phyloP scores from a whole-genome alignment of 2,329 filamentous ascomycete genomes.

The Aspergillus novoparasiticus region DNA sequence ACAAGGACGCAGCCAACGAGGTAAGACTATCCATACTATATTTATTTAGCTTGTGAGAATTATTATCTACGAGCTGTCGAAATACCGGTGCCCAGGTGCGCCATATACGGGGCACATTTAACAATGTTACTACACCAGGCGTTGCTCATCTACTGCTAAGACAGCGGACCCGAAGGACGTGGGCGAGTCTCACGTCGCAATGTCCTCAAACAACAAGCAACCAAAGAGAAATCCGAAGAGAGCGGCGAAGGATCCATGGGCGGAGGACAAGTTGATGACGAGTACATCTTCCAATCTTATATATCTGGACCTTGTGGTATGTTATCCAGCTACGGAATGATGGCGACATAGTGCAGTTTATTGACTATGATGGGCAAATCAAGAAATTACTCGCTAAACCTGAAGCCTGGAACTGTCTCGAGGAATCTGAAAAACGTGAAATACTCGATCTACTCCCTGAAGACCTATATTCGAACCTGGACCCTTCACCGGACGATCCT shows the following conservation, averaged over 20 bases:
- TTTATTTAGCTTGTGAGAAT: not conserved
- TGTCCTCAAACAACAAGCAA: slow-evolving; percentile 30
- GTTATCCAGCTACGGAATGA: slow-evolving; percentile 9
- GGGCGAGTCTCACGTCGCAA: slow-evolving; percentile 25
- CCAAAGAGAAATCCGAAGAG: slow-evolving; percentile 37
- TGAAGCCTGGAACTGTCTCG: slow-evolving; percentile 45
- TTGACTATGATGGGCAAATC: not conserved
- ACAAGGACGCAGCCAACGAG: slow-evolving; percentile 20
- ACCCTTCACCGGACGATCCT: slow-evolving; percentile 30
- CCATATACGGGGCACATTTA: slow-evolving; percentile 1
- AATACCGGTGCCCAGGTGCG: not conserved
- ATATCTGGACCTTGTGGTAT: slow-evolving; percentile 42
- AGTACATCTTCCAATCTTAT: slow-evolving; percentile 41
- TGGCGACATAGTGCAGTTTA: not conserved
- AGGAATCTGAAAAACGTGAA: slow-evolving; percentile 45
- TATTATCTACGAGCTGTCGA: not conserved
- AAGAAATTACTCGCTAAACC: slow-evolving; percentile 45
- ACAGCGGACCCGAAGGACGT: slow-evolving; percentile 29
- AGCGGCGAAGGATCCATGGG: slow-evolving; percentile 39
- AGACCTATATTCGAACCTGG: slow-evolving; percentile 41
- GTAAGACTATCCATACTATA: slow-evolving; percentile 17
- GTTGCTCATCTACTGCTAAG: slow-evolving; percentile 26
- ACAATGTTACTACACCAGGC: slow-evolving; percentile 26
- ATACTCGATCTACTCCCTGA: slow-evolving; percentile 44
- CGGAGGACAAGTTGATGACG: slow-evolving; percentile 42